These are phyloP conservation scores for Suillus subaureus DNA, from an alignment of 768 basidiomycete species.

Conservation along the genomic window DNA sequence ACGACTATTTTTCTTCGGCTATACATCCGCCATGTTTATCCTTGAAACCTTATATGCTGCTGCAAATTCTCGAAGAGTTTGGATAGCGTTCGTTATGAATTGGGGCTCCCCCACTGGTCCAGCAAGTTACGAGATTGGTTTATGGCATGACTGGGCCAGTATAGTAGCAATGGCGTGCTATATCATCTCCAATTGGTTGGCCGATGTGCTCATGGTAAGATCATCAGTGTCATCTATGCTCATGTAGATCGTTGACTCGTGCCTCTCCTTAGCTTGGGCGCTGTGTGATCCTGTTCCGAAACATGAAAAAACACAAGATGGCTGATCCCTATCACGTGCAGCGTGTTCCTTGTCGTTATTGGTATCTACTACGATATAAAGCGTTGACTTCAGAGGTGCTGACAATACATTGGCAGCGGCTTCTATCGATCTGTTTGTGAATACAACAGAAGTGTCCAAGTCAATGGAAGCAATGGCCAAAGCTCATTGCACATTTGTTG, in stretches of 20 bases:
- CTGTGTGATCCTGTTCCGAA: neutral
- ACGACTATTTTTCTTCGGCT: constrained; percentile 25
- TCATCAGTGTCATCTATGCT: neutral
- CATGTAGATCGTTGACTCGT: constrained; percentile 9
- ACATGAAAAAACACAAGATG: constrained; percentile 1
- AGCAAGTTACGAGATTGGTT: constrained; percentile 21
- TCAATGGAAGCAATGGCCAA: neutral
- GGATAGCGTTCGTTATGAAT: constrained; percentile 33
- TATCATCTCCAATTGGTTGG: constrained; percentile 33
- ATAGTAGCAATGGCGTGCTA: constrained; percentile 28
- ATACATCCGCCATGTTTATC: constrained; percentile 29
- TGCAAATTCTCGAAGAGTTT: constrained; percentile 30
- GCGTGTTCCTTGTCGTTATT: constrained; percentile 2
- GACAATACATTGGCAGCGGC: neutral
- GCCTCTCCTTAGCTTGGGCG: constrained; percentile 2
- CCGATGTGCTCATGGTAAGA: constrained; percentile 30
- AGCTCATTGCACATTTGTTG: neutral
- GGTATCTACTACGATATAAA: neutral
- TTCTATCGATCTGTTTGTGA: constrained; percentile 1
- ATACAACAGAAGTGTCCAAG: neutral
- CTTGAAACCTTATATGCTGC: constrained; percentile 30
- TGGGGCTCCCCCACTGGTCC: constrained; percentile 24
- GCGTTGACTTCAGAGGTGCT: neutral
- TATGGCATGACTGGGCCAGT: constrained; percentile 26
- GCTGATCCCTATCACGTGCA: neutral